Percentiles rank a stretch among this genome's conserved stretches.
Conservation (phyloP, 495 filamentous ascomycete species). For the Penicillium pancosmium region DNA sequence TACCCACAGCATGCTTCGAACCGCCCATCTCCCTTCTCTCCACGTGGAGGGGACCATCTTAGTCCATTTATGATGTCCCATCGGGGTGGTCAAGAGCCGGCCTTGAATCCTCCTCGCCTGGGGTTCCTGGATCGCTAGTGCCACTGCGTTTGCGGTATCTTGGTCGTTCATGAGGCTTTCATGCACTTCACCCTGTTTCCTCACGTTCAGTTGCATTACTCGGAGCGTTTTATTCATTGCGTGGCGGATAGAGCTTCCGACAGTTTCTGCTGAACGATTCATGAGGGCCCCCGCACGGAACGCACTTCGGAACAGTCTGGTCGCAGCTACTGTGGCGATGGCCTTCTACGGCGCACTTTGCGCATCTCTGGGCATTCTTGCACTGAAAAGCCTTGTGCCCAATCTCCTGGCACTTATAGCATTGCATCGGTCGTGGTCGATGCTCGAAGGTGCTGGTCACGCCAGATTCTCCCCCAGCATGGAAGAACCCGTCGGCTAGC, state of each 20-base stretch:
- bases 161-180: conserved; percentile 36
- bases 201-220: conserved; percentile 34
- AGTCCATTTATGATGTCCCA: conserved; percentile 32
- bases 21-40: conserved; percentile 28
- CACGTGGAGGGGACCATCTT: conserved; percentile 30
- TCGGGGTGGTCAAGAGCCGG: conserved; percentile 26
- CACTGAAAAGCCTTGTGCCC: conserved; percentile 30
- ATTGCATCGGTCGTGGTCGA: conserved; percentile 30
- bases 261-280: conserved; percentile 37
- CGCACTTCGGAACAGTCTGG: conserved; percentile 25
- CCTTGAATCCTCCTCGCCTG: conserved; percentile 29
- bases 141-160: conserved; percentile 18
- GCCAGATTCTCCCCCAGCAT: conserved; percentile 32
- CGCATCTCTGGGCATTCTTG: conserved; percentile 30
- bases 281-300: conserved; percentile 29
- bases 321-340: conserved; percentile 29
- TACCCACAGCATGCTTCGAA: conserved; percentile 37
- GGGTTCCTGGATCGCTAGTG: conserved; percentile 30
- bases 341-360: conserved; percentile 29
- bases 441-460: conserved; percentile 29
- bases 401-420: conserved; percentile 34
- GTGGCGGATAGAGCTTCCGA: conserved; percentile 26
- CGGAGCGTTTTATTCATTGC: conserved; percentile 32
- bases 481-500: conserved; percentile 29
- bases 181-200: conserved; percentile 29